Evolutionary conservation across 2,329 filamentous ascomycete genomes (phyloP).

Genomic region (Leptographium wingfieldii): DNA sequence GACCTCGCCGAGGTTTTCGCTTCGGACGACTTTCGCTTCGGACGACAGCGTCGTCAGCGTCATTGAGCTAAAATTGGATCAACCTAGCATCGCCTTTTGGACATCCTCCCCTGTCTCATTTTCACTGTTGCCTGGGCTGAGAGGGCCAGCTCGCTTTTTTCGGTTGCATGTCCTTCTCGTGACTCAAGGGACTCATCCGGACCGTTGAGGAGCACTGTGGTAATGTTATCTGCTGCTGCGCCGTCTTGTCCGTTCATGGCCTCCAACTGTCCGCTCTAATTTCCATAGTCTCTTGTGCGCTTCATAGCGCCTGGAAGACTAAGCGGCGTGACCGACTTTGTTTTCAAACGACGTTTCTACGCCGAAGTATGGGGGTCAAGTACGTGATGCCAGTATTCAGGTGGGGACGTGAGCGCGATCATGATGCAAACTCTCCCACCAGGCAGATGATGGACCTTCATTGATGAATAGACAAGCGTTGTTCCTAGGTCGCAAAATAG

Average conservation of each 20-base stretch:
- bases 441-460: slow-evolving; percentile 7
- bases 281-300: background rate
- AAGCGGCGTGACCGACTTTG: background rate
- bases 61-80: background rate
- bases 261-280: background rate
- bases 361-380: background rate
- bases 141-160: background rate
- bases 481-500: background rate
- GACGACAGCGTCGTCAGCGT: background rate
- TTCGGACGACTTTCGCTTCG: background rate
- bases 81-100: background rate
- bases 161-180: background rate
- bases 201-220: background rate
- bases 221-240: background rate
- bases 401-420: slow-evolving; percentile 35
- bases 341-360: background rate
- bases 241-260: background rate
- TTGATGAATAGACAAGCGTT: background rate
- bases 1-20: background rate
- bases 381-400: slow-evolving; percentile 28
- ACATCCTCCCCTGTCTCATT: background rate
- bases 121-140: background rate
- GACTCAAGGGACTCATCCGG: background rate
- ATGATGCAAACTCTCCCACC: slow-evolving; percentile 26
- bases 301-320: background rate